Base-by-base conservation (phyloP, 176 grass and related monocot genomes). In the Lolium multiflorum region DNA sequence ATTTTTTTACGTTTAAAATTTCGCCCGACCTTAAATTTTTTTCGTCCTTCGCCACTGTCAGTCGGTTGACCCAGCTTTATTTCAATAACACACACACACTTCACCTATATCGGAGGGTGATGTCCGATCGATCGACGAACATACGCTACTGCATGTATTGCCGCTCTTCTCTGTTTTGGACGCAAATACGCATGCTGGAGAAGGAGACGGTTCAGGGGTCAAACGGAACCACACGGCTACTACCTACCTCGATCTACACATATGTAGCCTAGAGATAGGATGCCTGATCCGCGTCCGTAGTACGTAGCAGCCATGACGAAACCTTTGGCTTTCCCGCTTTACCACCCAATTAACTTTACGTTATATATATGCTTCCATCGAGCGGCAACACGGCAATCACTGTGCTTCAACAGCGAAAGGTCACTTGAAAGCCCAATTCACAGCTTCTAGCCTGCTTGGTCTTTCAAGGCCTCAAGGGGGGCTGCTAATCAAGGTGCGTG, bases 261-360 rank as follows among this genome's bases (percentile, higher is more conserved):
- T 66, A 35, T 35, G 31, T 35, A 35, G 31, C 31, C 31, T 35
- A 35, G 31, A 3, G 31, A 35, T 35, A 35, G 2, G 2, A 35
- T 35, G 31, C 31, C 3, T 35, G 31, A 35, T 35, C 31, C 31
- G 31, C 31, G 31, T 35, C 31, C 31, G 31, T 35, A 35, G 31
- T 35, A 35, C 31, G 31, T 35, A 35, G 31, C 31, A 35, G 31
- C 31, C 2, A 49, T 31, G 13, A 52, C 11, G 64, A 62, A 35
- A 87, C 18, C 66, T 73, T 76, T 59, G 18, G 35, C 70, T 82
- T 72, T 79, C 13, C 41, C 84, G 71, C 39, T 22, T 25, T 24
- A 24, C 9, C 17, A 25, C 11, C 59, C 41, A 5, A 43, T 43
- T 6, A 43, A 43, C 41, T 43, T 43, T 43, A 5, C 41, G 41